phyloP scores from a whole-genome alignment of 2,329 filamentous ascomycete species.

The Colletotrichum noveboracense region DNA sequence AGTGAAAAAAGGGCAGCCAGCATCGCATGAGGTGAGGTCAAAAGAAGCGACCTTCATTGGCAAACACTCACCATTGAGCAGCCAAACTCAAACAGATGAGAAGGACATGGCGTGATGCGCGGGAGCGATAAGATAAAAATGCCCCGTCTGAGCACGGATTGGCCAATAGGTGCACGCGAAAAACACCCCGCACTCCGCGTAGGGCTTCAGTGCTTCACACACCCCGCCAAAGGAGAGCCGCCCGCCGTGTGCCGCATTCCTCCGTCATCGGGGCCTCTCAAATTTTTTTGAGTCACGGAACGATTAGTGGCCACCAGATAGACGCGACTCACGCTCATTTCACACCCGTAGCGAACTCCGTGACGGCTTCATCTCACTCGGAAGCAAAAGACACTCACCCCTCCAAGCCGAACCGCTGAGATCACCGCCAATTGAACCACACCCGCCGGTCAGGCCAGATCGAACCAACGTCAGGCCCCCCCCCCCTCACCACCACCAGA shows the following conservation, averaged over 20 bases:
- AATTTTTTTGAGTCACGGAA: conserved; percentile 18
- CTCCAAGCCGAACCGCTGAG: background rate
- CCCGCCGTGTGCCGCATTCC: background rate
- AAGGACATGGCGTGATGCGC: background rate
- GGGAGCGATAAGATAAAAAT: background rate
- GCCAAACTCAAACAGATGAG: background rate
- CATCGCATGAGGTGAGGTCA: conserved; percentile 1
- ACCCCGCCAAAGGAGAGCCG: background rate
- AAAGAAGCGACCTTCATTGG: conserved; percentile 2
- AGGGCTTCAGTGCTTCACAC: background rate
- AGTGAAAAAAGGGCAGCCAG: background rate
- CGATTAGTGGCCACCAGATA: background rate
- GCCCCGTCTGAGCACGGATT: background rate
- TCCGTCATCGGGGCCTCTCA: conserved; percentile 11
- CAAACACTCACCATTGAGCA: background rate
- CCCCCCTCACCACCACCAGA: background rate
- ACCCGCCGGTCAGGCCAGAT: background rate
- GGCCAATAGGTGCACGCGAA: background rate
- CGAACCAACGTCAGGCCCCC: background rate
- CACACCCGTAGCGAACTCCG: background rate
- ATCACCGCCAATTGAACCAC: background rate
- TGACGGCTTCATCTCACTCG: background rate
- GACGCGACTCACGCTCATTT: background rate
- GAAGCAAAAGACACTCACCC: background rate
- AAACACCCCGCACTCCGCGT: conserved; percentile 3